Evolutionary conservation across 441 rosid species (phyloP).

Genomic region (Heliophila coronopifolia): DNA sequence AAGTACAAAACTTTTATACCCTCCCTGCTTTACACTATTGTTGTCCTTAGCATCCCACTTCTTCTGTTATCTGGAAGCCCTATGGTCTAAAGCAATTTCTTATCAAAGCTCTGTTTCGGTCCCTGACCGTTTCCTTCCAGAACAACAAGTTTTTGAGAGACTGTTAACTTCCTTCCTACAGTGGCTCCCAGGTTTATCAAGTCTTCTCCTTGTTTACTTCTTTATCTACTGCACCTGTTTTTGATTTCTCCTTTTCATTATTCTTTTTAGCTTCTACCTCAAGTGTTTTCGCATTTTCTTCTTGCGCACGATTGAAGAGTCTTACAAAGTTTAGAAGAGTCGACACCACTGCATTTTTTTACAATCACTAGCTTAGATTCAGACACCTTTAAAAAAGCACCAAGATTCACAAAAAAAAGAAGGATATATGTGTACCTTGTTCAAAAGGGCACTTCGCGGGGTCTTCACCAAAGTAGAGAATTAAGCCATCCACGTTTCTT

Average conservation of each 20-base stretch:
- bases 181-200: constrained; percentile 22
- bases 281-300: constrained; percentile 66
- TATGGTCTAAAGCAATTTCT: background rate
- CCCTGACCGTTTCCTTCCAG: background rate
- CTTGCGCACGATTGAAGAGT: constrained; percentile 67
- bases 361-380: constrained; percentile 5
- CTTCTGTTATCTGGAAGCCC: background rate
- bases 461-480: constrained; percentile 95
- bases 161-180: constrained; percentile 6
- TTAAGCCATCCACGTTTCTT: constrained; percentile 76
- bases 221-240: constrained; percentile 31
- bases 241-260: constrained; percentile 43
- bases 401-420: background rate
- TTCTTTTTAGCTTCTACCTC: constrained; percentile 62
- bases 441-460: constrained; percentile 89
- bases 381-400: background rate
- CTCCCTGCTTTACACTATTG: constrained; percentile 19
- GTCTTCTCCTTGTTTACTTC: no score
- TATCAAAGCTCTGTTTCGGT: background rate
- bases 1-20: constrained; percentile 18
- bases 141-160: no score
- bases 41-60: background rate
- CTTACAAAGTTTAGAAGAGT: constrained; percentile 71
- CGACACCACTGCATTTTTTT: constrained; percentile 54
- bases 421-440: constrained; percentile 51